Conservation (phyloP, 768 basidiomycete genomes). For the Kwoniella shandongensis region DNA sequence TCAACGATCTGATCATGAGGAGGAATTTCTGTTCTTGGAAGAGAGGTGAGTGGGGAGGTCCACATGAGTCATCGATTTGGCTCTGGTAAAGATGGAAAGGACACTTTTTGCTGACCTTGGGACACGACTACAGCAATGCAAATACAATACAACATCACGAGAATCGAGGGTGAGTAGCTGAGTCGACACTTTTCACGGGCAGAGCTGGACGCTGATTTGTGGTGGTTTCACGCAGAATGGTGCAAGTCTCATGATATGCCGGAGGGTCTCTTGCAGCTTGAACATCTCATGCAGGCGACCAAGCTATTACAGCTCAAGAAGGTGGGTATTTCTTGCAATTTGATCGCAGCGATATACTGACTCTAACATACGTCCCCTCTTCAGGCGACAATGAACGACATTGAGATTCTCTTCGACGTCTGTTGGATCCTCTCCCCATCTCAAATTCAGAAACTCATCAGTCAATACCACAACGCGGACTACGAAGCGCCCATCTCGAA, state of each 20-base stretch:
- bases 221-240: slow-evolving; percentile 69
- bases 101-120: background rate
- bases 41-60: slow-evolving; percentile 65
- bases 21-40: slow-evolving; percentile 99
- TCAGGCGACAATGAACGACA: slow-evolving; percentile 90
- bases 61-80: background rate
- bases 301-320: slow-evolving; percentile 97
- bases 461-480: slow-evolving; percentile 97
- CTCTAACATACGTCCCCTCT: background rate
- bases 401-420: slow-evolving; percentile 94
- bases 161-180: slow-evolving; percentile 45
- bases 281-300: slow-evolving; percentile 99
- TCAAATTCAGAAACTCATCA: slow-evolving; percentile 99
- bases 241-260: slow-evolving; percentile 99
- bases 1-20: slow-evolving; percentile 97
- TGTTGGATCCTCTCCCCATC: slow-evolving; percentile 99
- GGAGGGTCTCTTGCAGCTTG: slow-evolving; percentile 92
- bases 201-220: slow-evolving; percentile 29
- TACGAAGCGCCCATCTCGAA: slow-evolving; percentile 99
- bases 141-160: slow-evolving; percentile 98
- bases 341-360: background rate
- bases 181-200: too few species aligned
- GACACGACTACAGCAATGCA: slow-evolving; percentile 80
- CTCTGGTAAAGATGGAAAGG: background rate
- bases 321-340: slow-evolving; percentile 56